Base-by-base conservation (phyloP, 139 green algal species). In the Chlorella ohadii region DNA sequence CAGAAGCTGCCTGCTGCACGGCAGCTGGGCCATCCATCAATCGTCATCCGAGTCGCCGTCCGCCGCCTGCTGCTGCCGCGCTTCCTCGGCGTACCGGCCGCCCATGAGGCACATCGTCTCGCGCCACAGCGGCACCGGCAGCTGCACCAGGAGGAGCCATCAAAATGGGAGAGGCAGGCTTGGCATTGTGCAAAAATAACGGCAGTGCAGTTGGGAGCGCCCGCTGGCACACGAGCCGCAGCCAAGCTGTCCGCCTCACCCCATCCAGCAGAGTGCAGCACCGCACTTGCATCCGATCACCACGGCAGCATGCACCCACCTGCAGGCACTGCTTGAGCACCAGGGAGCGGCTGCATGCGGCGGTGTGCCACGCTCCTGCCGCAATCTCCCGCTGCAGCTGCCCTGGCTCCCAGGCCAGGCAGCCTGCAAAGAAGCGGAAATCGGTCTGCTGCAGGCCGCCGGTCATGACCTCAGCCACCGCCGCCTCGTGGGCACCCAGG, bases 101-200 rank as follows among this genome's bases (percentile, higher is more conserved):
- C 89, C 90, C 87, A 94, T 85, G 38, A 95, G 86, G 59, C 84
- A 74, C 72, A 93, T 63, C 59, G 92, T 74, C 79, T 96, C 93
- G 7, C 73, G 79, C 91, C 93, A 96, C 67, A 95, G 84, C 0
- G 93, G 93, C 67, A 90, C 91, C 27, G 92, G 92, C 73, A 96
- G 89, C 88, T 93, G 90, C 51, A 55, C 7, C 44, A 11, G 44
- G 44, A 11, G 44, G 44, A 6, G 11, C 7, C 44, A 11, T n/a
- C n/a, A n/a, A n/a, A n/a, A n/a, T n/a, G n/a, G n/a, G n/a, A n/a
- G n/a, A n/a, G n/a, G n/a, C n/a, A n/a, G n/a, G n/a, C n/a, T n/a
- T n/a, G n/a, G n/a, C n/a, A n/a, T n/a, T n/a, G n/a, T n/a, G n/a
- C n/a, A n/a, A n/a, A n/a, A n/a, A n/a, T n/a, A n/a, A n/a, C n/a